Conservation (phyloP, 768 basidiomycete species). For the Rhodotorula babjevae region DNA sequence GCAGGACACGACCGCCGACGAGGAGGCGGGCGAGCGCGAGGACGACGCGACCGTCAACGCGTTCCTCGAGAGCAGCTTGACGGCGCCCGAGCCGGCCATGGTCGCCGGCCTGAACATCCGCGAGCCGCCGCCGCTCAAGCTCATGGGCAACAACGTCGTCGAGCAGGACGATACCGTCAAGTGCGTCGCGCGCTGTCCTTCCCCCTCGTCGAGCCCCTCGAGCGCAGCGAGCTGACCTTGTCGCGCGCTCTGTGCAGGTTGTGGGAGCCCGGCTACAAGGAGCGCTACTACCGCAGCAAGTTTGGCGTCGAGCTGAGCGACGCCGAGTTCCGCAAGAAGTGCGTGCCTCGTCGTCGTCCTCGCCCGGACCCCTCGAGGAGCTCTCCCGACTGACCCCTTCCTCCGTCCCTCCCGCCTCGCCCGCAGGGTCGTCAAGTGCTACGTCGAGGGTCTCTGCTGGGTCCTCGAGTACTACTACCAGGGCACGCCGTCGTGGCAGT, state of each 20-base stretch:
- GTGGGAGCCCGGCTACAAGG: conserved; percentile 93
- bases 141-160: conserved; percentile 88
- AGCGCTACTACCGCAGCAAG: conserved; percentile 90
- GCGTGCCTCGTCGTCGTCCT: conserved; percentile 43
- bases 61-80: conserved; percentile 42
- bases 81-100: conserved; percentile 50
- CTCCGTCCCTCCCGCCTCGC: too few relatives aligned
- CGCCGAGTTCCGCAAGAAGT: conserved; percentile 67
- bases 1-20: not conserved
- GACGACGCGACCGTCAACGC: conserved; percentile 43
- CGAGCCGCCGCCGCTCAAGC: conserved; percentile 52
- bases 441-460: conserved; percentile 92
- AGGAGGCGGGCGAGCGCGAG: conserved; percentile 37
- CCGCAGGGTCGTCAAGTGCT: conserved; percentile 67
- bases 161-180: conserved; percentile 89
- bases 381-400: not conserved
- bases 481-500: conserved; percentile 70
- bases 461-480: conserved; percentile 97
- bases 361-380: not conserved
- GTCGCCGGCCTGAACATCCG: conserved; percentile 46
- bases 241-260: conserved; percentile 57
- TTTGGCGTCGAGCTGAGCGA: conserved; percentile 74
- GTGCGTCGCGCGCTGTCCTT: conserved; percentile 52
- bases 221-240: not conserved
- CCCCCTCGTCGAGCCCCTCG: not conserved